phyloP scores from a whole-genome alignment of 768 basidiomycete species.

The Russula ochroleuca region DNA sequence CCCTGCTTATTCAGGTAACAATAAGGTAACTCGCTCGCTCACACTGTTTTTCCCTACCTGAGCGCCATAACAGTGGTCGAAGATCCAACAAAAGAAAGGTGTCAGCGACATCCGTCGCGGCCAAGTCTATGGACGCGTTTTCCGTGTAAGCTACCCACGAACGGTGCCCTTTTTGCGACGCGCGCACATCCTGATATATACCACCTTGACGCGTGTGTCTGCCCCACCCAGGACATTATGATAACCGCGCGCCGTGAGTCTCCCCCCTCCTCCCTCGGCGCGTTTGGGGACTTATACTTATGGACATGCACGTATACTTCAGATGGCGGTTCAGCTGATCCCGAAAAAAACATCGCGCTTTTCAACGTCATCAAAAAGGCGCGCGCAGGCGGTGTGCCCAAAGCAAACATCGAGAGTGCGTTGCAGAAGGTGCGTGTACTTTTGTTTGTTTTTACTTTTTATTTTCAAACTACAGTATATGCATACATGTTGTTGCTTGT shows the following conservation, averaged over 20 bases:
- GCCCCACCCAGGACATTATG: conserved; percentile 26
- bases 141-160: conserved; percentile 15
- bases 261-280: background rate
- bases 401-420: conserved; percentile 26
- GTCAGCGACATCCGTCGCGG: conserved; percentile 21
- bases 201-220: too few relatives aligned
- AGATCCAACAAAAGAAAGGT: conserved; percentile 28
- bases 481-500: too few relatives aligned
- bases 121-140: conserved; percentile 18
- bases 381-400: conserved; percentile 25
- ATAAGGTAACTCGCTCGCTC: conserved; percentile 18
- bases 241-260: conserved; percentile 27
- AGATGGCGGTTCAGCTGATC: conserved; percentile 26
- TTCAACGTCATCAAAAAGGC: conserved; percentile 23
- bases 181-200: background rate
- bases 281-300: background rate
- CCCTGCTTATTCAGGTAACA: conserved; percentile 22
- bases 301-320: background rate
- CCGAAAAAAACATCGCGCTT: conserved; percentile 23
- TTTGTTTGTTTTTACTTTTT: too few relatives aligned
- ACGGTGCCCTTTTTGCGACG: background rate
- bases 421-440: conserved; percentile 22
- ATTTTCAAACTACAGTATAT: too few relatives aligned
- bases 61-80: conserved; percentile 24
- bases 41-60: background rate